phyloP scores from a whole-genome alignment of 441 rosid species.

The Gossypium gossypioides region DNA sequence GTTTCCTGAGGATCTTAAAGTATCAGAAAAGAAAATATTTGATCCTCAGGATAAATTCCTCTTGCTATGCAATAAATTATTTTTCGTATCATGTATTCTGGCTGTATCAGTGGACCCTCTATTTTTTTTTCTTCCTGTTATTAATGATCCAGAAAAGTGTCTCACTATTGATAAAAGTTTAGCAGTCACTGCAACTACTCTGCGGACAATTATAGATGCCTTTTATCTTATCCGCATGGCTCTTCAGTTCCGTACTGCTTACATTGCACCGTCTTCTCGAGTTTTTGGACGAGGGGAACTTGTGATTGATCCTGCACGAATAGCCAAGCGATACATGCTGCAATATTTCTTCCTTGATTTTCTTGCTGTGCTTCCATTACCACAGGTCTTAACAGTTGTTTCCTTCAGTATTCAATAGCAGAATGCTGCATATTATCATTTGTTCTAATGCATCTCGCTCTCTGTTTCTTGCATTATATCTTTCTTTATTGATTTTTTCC shows the following conservation, averaged over 20 bases:
- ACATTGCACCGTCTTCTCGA: constrained; percentile 94
- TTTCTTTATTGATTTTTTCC: not conserved
- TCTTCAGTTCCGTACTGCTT: constrained; percentile 96
- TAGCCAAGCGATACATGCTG: constrained; percentile 77
- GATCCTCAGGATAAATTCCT: constrained; percentile 94
- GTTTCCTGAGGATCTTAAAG: constrained; percentile 91
- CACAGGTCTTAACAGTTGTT: constrained; percentile 54
- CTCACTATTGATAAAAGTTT: constrained; percentile 66
- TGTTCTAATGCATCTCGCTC: constrained; percentile 2
- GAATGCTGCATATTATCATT: not conserved
- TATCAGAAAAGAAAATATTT: constrained; percentile 72
- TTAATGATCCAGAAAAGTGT: constrained; percentile 37
- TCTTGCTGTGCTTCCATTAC: constrained; percentile 79
- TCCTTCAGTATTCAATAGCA: not conserved
- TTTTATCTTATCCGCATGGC: constrained; percentile 91
- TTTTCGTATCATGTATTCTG: constrained; percentile 68
- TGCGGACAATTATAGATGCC: constrained; percentile 62
- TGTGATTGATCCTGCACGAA: constrained; percentile 78
- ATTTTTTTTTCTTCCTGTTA: constrained; percentile 83
- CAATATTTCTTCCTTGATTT: constrained; percentile 76
- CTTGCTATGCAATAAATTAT: constrained; percentile 62
- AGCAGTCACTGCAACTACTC: constrained; percentile 59
- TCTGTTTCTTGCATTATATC: not conserved
- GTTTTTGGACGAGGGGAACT: constrained; percentile 97
- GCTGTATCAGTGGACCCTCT: constrained; percentile 87